Base-by-base conservation (phyloP, 2,329 filamentous ascomycete genomes). In the Colletotrichum lentis region DNA sequence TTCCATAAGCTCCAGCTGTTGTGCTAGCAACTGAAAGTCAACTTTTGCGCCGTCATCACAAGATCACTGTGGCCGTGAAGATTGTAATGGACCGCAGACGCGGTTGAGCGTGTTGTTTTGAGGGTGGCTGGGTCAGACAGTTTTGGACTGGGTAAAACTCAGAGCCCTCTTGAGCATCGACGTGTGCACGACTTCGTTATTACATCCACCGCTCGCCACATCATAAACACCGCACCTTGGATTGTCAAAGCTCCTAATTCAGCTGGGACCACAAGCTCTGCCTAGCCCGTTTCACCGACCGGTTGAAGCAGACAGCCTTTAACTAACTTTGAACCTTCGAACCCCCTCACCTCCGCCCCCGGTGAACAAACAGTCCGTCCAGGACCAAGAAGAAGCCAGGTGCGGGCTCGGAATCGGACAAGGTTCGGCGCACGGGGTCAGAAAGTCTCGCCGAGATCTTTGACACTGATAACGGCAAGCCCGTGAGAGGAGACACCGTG, bases 191-290 rank as follows among this genome's bases (percentile, higher is more conserved):
- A 10, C 8, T 31, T 31, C 27, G n/a, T n/a, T n/a, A 31, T 31
- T 8, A 1, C 7, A 31, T 8, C 27, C 6, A 6, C 27, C 7
- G 27, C 27, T 8, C 7, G 1, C 27, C 27, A 31, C 27, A 31
- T 7, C 27, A 31, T 31, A 35, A 35, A 2, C 0, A 7, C n/a
- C n/a, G n/a, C n/a, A n/a, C n/a, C n/a, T n/a, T n/a, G n/a, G n/a
- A n/a, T n/a, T n/a, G n/a, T n/a, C n/a, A 35, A 46, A 55, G 50
- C 60, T 50, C n/a, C n/a, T n/a, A n/a, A n/a, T n/a, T n/a, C n/a
- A n/a, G n/a, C n/a, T n/a, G n/a, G n/a, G n/a, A n/a, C 50, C 55
- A 49, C 50, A 55, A 62, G 24, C 60, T 62, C 50, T 50, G 50
- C 27, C 50, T 55, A 50, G 60, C 60, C 27, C 60, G 39, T 24